Evolutionary conservation across 306 rosid genomes (phyloP), one percentile per base, ranked within the genome.

Genomic region (Citrullus mucosospermus): DNA sequence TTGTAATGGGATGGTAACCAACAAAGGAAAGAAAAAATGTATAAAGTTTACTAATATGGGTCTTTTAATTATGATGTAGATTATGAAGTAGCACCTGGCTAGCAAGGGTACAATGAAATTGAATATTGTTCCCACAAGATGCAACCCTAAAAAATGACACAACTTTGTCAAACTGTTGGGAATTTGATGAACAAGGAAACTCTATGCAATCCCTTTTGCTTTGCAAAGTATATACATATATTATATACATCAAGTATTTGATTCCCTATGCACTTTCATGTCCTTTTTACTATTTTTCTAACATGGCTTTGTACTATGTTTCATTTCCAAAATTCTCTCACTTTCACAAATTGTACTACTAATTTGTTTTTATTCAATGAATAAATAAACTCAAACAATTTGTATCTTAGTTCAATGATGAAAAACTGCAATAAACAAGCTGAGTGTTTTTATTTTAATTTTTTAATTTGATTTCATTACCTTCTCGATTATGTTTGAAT

Each of bases 251-350:
- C 6, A 59, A 59, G n/a, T 28, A 36, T 65, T 65, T 34, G 46
- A 36, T 65, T 65, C 71, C 71, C 25, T 36, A 2, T 65, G 48
- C 71, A 65, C 48, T 65, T 65, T 36, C 71, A 65, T 65, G 71
- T 65, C 48, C 71, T 65, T 65, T 65, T 36, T 63, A 62, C 69
- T 62, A 32, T 62, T 62, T 62, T 62, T 62, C 69, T 62, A 62
- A 62, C 43, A 13, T 28, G n/a, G 5, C 38, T 25, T 4, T 28
- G 7, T 3, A 22, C 36, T 25, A 3, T 22, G 36, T 60, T 11
- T 58, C 34, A 58, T 58, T 58, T 58, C 15, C 66, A 59, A 18
- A 56, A 56, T 56, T 56, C 28, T 56, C 63, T 22, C 9, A 60
- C 67, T 61, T 61, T 61, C 18, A 61, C 32, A 25, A 13, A 3